Conservation (phyloP, 1,284 basidiomycete genomes). For the Marasmius fiardii region DNA sequence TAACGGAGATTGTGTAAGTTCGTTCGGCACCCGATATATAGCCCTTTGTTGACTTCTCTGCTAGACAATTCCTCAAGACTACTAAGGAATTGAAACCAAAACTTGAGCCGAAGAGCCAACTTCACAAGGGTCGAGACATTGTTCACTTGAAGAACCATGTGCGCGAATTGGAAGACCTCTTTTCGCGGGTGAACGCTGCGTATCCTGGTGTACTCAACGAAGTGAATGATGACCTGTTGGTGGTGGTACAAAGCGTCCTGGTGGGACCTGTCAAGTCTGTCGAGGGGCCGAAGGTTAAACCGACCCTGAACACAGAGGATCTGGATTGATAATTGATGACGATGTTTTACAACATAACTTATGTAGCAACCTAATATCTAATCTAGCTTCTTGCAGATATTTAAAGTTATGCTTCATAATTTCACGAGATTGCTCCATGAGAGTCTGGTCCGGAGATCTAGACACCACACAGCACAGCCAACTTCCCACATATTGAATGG, state of each 20-base stretch:
- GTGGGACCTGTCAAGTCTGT: background rate
- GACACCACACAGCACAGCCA: too few relatives aligned
- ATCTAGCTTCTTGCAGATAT: too few relatives aligned
- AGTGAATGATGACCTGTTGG: background rate
- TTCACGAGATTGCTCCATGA: too few relatives aligned
- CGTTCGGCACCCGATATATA: too few relatives aligned
- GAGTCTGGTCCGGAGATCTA: too few relatives aligned
- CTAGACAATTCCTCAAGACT: conserved; percentile 1
- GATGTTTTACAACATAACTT: too few relatives aligned
- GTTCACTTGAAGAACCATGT: background rate
- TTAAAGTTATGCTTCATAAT: too few relatives aligned
- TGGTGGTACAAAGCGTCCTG: background rate
- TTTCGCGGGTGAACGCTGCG: background rate
- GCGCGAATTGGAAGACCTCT: background rate
- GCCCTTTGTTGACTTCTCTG: background rate
- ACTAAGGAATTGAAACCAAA: background rate
- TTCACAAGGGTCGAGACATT: background rate
- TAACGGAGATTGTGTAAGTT: conserved; percentile 1
- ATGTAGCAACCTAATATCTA: too few relatives aligned
- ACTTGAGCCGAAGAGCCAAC: background rate
- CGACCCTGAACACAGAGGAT: background rate
- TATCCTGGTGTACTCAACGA: background rate
- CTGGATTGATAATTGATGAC: background rate
- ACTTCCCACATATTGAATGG: too few relatives aligned
- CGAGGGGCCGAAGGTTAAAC: background rate